Evolutionary conservation across 106 monocot genomes (phyloP).

Genomic region (Iris macrosiphon): DNA sequence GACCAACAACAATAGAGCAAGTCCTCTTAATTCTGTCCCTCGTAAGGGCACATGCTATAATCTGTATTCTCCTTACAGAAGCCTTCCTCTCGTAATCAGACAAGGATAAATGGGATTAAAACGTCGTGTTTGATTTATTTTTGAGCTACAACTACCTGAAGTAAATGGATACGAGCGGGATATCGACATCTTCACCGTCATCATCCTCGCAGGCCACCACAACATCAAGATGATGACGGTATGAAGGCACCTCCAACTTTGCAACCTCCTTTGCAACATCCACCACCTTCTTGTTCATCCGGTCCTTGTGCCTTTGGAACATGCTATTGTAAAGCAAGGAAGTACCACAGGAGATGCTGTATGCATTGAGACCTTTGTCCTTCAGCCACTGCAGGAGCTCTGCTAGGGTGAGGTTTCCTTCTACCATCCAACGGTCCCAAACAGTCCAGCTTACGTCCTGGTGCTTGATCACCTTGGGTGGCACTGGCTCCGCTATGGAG

Average conservation of each 20-base stretch:
- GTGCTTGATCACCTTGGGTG: constrained; percentile 25
- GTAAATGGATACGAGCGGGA: constrained; percentile 26
- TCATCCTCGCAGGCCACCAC: constrained; percentile 63
- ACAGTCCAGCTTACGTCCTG: constrained; percentile 42
- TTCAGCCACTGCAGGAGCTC: constrained; percentile 65
- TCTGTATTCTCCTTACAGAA: too few species aligned
- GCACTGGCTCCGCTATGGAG: constrained; percentile 35
- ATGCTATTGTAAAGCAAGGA: constrained; percentile 53
- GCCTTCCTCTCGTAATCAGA: too few species aligned
- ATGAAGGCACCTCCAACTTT: constrained; percentile 39
- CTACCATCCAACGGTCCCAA: constrained; percentile 40
- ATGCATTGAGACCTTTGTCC: constrained; percentile 43
- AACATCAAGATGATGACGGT: constrained; percentile 39
- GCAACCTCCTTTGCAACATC: constrained; percentile 54
- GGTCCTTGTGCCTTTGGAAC: constrained; percentile 43
- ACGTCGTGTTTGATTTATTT: not conserved
- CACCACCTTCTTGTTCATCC: constrained; percentile 52
- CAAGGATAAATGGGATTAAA: too few species aligned
- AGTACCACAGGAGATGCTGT: constrained; percentile 52
- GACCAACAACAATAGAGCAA: too few species aligned
- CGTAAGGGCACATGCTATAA: too few species aligned
- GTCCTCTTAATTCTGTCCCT: too few species aligned
- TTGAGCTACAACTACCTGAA: constrained; percentile 11
- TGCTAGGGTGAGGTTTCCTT: constrained; percentile 40
- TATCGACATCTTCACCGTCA: constrained; percentile 36